Evolutionary conservation across 805 yeast species (phyloP), one percentile per base, ranked within the genome.

Genomic region (Lachancea sp.): DNA sequence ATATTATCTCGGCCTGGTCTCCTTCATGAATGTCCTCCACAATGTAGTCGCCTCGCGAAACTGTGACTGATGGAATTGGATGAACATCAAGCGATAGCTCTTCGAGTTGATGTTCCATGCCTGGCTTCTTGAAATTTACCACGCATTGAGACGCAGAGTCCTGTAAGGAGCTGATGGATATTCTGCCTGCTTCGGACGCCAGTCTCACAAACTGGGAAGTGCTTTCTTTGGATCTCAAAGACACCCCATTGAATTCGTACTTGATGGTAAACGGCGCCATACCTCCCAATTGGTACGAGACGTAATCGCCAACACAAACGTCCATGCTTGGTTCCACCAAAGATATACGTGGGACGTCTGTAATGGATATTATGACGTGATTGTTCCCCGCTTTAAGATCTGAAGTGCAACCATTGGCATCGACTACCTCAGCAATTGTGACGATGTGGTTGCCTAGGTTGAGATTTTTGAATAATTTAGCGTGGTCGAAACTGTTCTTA

Each of bases 271-370:
- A 88, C 17, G 96, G 96, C 0, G 95, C 78, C 3, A 77, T 69
- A 2, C 98, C 98, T 13, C 77, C 76, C 50, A 91, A 64, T 49
- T 82, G 76, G 59, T 86, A 86, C 1, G 83, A 73, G 20, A 93
- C 77, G 49, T 85, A 83, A 50, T 91, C 98, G 10, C 99, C 99
- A 22, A 91, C 95, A 74, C 99, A 93, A 57, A 81, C 83, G 55
- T 83, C 76, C 2, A 58, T 48, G 19, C 63, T 59, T 7, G 73
- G 57, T 37, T 69, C 70, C 9, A 73, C 56, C 46, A 65, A 69
- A 49, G 65, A 66, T 7, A 90, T 81, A 49, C 78, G 74, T 8
- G 97, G 96, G 9, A 81, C 80, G 53, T 85, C 90, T 2, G 91
- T 81, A 7, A 90, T 79, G 1, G 79, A 73, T 38, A 90, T 71